Evolutionary conservation across 2,329 filamentous ascomycete species (phyloP), one percentile per base, ranked within the genome.

Genomic region (Penicillium psychrosexuale): DNA sequence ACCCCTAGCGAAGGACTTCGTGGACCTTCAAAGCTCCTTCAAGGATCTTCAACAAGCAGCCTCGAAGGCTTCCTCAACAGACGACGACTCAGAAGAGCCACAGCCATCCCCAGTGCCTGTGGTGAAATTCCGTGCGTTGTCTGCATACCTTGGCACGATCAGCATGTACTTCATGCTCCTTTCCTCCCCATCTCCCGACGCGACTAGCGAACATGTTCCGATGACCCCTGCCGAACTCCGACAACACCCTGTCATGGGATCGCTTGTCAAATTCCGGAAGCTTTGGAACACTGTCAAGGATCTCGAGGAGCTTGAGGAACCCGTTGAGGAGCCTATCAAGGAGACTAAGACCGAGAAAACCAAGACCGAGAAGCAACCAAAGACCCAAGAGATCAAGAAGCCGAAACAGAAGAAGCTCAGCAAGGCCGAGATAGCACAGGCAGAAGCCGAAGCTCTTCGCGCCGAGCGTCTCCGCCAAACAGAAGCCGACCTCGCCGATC

Each of bases 121-220:
- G 8, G 80, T 90, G 55, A 94, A 93, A 71, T 87, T 89, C 69
- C 86, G 90, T 72, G 85, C 92, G 11, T 79, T 96, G 37, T 87
- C 90, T 5, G 90, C 91, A 56, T 97, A 99, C 69, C 79, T 97
- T 24, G 91, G 89, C 40, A 83, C 90, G 1, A 80, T 99, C 62
- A 87, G 89, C 46, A 92, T 96, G 84, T 99, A 99, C 73, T 96
- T 99, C 72, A 90, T 92, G 36, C 83, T 97, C 34, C 77, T 99
- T n/a, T 90, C 91, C 11, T 96, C 91, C 0, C 87, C 90, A 1
- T 82, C 86, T 2, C 80, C 86, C 47, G 84, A 86, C 55, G 76
- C 78, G 0, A 75, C 79, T 34, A 80, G 79, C 8, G 73, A 77
- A 0, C 73, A 76, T 12, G 81, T 85, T 55, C 81, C 90, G 0